Evolutionary conservation across 225 moss, liverwort and hornwort species (phyloP).

Genomic region (Straminergon stramineum): DNA sequence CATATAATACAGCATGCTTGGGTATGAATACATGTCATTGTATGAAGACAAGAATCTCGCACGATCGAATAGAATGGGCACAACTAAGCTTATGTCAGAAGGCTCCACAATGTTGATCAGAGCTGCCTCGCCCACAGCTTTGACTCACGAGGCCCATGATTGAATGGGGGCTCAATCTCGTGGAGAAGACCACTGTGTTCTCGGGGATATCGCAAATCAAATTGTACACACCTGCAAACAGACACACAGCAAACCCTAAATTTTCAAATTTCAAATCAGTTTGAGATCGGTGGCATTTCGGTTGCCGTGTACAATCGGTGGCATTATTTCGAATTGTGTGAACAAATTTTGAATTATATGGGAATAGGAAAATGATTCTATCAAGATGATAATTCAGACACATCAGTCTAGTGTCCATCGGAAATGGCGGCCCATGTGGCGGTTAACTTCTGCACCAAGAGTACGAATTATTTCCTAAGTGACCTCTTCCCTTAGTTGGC

Average conservation of each 20-base stretch:
- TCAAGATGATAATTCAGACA: not conserved
- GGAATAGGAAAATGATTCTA: not conserved
- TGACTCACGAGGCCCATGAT: slow-evolving; percentile 3
- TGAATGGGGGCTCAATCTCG: slow-evolving; percentile 5
- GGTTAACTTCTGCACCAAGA: not conserved
- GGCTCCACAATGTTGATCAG: slow-evolving; percentile 10
- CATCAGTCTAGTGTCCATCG: too few species aligned
- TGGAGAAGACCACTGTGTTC: slow-evolving; percentile 12
- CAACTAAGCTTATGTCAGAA: not conserved
- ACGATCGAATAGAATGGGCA: not conserved
- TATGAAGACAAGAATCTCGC: not conserved
- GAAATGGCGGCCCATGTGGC: not conserved
- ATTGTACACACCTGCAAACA: slow-evolving; percentile 22
- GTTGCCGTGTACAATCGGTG: not conserved
- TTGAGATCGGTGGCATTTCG: not conserved
- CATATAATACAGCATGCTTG: not conserved
- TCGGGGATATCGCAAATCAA: slow-evolving; percentile 18
- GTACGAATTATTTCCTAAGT: not conserved
- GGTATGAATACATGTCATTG: slow-evolving; percentile 7
- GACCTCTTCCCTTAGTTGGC: not conserved
- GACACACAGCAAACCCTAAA: not conserved
- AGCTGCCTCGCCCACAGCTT: not conserved
- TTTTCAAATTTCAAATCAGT: not conserved
- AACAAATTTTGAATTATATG: too few species aligned
- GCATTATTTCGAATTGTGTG: not conserved